phyloP scores from a whole-genome alignment of 1,139 yeast genomes.

The Debaryomycetaceae sp. region DNA sequence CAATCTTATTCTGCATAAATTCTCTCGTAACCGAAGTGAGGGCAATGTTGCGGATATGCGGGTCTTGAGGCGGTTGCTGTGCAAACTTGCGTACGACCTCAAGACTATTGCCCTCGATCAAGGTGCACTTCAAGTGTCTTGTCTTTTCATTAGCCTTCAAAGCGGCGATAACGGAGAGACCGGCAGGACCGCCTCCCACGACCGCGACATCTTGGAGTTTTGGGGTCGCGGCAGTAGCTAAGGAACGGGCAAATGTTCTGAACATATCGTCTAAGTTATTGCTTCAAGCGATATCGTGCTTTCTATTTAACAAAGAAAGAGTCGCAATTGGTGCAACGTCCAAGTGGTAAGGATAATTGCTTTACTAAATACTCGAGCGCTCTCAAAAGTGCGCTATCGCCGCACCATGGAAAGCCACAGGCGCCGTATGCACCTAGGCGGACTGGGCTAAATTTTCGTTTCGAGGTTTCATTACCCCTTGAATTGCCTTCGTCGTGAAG shows the following conservation, averaged over 20 bases:
- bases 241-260: background rate
- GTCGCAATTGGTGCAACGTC: too few relatives aligned
- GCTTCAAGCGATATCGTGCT: too few relatives aligned
- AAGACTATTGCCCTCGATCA: slow-evolving; percentile 65
- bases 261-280: too few relatives aligned
- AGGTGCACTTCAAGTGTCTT: slow-evolving; percentile 45
- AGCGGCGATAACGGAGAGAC: slow-evolving; percentile 76
- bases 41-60: slow-evolving; percentile 75
- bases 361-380: too few relatives aligned
- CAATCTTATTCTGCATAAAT: slow-evolving; percentile 51
- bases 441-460: too few relatives aligned
- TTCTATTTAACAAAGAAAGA: too few relatives aligned
- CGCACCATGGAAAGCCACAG: too few relatives aligned
- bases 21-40: slow-evolving; percentile 72
- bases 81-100: slow-evolving; percentile 42
- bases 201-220: slow-evolving; percentile 60
- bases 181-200: slow-evolving; percentile 98
- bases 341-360: too few relatives aligned
- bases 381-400: too few relatives aligned
- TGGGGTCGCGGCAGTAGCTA: slow-evolving; percentile 2
- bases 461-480: too few relatives aligned
- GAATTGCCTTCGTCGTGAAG: too few relatives aligned
- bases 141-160: slow-evolving; percentile 57
- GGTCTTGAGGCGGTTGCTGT: slow-evolving; percentile 43
- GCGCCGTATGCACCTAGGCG: too few relatives aligned